Evolutionary conservation across 2,329 filamentous ascomycete genomes (phyloP).

Genomic region (Sclerotiophoma versabilis): DNA sequence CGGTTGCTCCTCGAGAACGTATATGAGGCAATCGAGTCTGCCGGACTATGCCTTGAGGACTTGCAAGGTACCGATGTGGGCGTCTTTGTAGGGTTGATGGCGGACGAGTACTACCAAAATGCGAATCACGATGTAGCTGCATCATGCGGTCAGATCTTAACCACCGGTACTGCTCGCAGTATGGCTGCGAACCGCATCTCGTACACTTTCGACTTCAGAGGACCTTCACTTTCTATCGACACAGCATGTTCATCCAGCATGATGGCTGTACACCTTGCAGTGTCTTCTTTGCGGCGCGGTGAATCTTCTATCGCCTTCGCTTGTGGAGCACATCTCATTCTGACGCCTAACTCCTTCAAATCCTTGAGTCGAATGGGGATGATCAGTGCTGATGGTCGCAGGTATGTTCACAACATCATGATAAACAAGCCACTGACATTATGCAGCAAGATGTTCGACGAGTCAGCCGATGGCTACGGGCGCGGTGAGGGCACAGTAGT

Average conservation of each 20-base stretch:
- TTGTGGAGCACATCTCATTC: constrained; percentile 7
- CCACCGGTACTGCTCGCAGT: constrained; percentile 25
- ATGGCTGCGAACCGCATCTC: constrained; percentile 47
- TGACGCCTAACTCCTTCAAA: constrained; percentile 5
- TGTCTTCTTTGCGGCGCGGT: constrained; percentile 12
- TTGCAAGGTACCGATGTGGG: constrained; percentile 14
- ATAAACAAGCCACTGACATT: not conserved
- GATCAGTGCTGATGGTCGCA: not conserved
- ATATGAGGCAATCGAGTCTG: constrained; percentile 25
- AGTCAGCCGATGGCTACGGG: constrained; percentile 65
- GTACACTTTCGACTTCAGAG: constrained; percentile 46
- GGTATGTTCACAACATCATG: not conserved
- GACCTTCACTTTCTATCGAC: constrained; percentile 48
- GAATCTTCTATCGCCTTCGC: constrained; percentile 11
- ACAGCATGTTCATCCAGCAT: constrained; percentile 47
- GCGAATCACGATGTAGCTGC: constrained; percentile 2
- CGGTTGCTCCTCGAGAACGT: constrained; percentile 26
- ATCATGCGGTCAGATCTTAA: not conserved
- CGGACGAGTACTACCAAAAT: constrained; percentile 11
- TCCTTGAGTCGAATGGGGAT: not conserved
- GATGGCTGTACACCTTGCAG: constrained; percentile 33
- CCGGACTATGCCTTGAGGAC: constrained; percentile 9
- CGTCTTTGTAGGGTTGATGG: constrained; percentile 17
- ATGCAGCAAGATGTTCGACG: constrained; percentile 29
- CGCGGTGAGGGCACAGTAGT: constrained; percentile 53